Base-by-base conservation (phyloP, 176 grass and related monocot species). In the Ensete glaucum region DNA sequence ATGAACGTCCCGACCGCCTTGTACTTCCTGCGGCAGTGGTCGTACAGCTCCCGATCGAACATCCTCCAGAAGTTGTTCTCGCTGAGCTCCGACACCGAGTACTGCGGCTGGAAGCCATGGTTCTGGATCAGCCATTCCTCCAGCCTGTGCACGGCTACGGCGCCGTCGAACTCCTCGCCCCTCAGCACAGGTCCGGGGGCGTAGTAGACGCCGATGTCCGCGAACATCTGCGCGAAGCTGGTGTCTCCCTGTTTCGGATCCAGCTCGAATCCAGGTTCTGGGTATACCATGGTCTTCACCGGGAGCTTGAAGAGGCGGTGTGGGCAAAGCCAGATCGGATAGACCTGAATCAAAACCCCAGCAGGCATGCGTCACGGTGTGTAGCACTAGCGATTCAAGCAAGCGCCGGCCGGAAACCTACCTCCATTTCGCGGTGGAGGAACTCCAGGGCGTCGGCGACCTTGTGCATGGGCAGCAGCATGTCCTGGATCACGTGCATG, bases 31-130 rank as follows among this genome's bases (percentile, higher is more conserved):
- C 92, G 80, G 65, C 89, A 92, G 65, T 76, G 82, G 85, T 96
- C 92, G 3, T 96, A 96, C 76, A 92, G 92, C 29, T 83, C 82
- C 0, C 84, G 85, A 23, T 96, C 92, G 9, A 96, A 96, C 89
- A 96, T 96, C 64, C 87, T 82, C 92, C 92, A 96, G 85, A 96
- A 96, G 80, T 92, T 85, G 85, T 92, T 92, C 92, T 96, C 92
- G 0, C 53, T 86, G 58, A 96, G 83, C 85, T 96, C 92, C 0
- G 92, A 92, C 27, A 96, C 92, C 0, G 92, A 82, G 6, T 96
- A 92, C 76, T 96, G 92, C 0, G 92, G 89, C 81, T 92, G 89
- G 92, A 92, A 96, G 72, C 89, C 82, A 80, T 89, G 85, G 87
- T 96, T 96, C 73, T 92, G 82, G 4, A 96, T 86, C 67, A 96